Base-by-base conservation (phyloP, 345 rosid species). In the Trapa incisa region DNA sequence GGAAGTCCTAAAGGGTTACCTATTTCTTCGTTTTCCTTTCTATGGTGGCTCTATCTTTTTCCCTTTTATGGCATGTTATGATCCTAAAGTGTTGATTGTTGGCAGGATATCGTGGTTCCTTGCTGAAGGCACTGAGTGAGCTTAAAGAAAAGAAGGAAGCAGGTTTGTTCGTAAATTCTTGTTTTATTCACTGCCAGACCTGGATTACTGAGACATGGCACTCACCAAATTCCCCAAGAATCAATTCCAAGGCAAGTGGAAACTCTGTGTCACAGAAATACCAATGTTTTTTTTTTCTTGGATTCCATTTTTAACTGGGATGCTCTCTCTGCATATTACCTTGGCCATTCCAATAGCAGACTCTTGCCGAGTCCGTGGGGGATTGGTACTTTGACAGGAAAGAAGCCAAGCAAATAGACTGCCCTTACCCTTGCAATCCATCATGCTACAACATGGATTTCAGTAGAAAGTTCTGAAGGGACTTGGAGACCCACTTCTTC, bases 381-480 rank as follows among this genome's bases (percentile, higher is more conserved):
- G 96, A 90, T 72, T 93, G 97, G 99, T 91, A 83, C 29, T 22
- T 22, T 22, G 29, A 22, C 71, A 75, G 91, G 4, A 60, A 71
- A 71, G 74, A 67, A 29, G 80, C 73, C 75, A 93, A 86, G 85
- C 77, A 72, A 73, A 87, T 88, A 2, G 99, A 93, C 71, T 88
- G 96, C 75, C 85, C 92, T 61, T 93, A 84, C 75, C 97, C 99
- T 3, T 88, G 99, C 84, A 84, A 88, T 67, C 96, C 91, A 52
- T 83, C 91, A 68, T 91, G 99, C 82, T 77, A 79, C 73, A 76
- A 86, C 81, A 74, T 85, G 86, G 71, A 32, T 32, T 58, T 58
- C 63, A 32, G 16, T 33, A 32, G 37, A 58, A 32, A 35, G 16
- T 32, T 58, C 37, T 58, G 29, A 10, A 38, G 35, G 38, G 37